phyloP scores from a whole-genome alignment of 257 asterid species.

The Plectranthus barbatus region DNA sequence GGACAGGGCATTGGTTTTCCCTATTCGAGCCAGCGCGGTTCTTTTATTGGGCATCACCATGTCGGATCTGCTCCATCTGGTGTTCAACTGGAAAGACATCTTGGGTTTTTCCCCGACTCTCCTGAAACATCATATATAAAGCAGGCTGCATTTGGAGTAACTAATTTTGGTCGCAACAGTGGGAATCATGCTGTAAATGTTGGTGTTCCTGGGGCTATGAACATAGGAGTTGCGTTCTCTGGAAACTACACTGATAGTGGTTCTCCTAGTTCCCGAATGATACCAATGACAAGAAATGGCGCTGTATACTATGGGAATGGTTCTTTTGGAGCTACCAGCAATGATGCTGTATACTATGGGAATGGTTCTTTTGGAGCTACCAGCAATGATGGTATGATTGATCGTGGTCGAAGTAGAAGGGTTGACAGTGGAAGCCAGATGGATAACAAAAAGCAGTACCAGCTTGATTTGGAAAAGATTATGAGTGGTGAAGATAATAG shows the following conservation, averaged over 20 bases:
- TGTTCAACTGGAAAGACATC: slow-evolving; percentile 61
- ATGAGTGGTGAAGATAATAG: slow-evolving; percentile 66
- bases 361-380: slow-evolving; percentile 59
- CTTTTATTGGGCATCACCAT: slow-evolving; percentile 55
- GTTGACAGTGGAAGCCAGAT: slow-evolving; percentile 58
- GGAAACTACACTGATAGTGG: slow-evolving; percentile 58
- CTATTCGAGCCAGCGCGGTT: slow-evolving; percentile 40
- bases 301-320: slow-evolving; percentile 60
- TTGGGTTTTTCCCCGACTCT: slow-evolving; percentile 78
- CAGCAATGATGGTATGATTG: slow-evolving; percentile 45
- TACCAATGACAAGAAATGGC: slow-evolving; percentile 55
- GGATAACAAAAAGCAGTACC: slow-evolving; percentile 70
- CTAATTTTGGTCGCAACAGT: slow-evolving; percentile 35
- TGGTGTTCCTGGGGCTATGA: slow-evolving; percentile 44
- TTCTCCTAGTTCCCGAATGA: slow-evolving; percentile 63
- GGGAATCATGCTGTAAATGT: slow-evolving; percentile 41
- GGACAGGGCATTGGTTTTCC: slow-evolving; percentile 48
- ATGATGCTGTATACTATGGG: slow-evolving; percentile 51
- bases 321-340: slow-evolving; percentile 63
- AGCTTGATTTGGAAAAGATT: slow-evolving; percentile 85
- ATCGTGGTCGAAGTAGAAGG: slow-evolving; percentile 68
- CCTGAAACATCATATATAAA: slow-evolving; percentile 66
- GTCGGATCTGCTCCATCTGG: slow-evolving; percentile 98
- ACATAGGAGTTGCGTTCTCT: slow-evolving; percentile 53
- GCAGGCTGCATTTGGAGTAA: slow-evolving; percentile 36